Conservation (phyloP, 805 yeast genomes). For the Barnettozyma pratensis region DNA sequence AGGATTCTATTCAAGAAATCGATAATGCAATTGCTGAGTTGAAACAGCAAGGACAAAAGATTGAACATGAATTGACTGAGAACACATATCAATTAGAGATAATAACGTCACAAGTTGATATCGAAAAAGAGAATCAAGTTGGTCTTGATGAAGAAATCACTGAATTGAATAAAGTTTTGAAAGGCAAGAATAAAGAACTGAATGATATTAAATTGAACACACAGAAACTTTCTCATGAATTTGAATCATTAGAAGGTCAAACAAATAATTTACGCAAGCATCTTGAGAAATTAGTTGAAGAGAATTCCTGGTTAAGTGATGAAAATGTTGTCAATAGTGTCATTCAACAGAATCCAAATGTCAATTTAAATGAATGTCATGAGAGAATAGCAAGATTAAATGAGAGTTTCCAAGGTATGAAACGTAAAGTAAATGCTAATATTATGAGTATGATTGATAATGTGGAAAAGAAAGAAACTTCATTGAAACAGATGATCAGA, state of each 20-base stretch:
- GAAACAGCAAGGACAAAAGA: constrained; percentile 20
- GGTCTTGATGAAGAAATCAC: constrained; percentile 75
- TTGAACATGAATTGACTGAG: constrained; percentile 25
- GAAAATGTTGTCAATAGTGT: constrained; percentile 49
- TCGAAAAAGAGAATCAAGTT: constrained; percentile 47
- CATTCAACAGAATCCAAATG: constrained; percentile 55
- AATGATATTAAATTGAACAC: constrained; percentile 45
- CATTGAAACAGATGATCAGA: constrained; percentile 72
- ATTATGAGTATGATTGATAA: constrained; percentile 90
- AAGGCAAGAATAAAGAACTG: constrained; percentile 34
- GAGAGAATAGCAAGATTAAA: constrained; percentile 50
- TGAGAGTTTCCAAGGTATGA: constrained; percentile 62
- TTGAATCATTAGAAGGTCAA: constrained; percentile 41
- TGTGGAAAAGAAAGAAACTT: constrained; percentile 79
- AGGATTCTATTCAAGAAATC: constrained; percentile 37
- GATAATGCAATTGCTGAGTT: constrained; percentile 32
- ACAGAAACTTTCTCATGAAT: constrained; percentile 50
- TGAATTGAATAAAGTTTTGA: constrained; percentile 47
- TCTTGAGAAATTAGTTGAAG: constrained; percentile 42
- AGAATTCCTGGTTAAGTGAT: constrained; percentile 72
- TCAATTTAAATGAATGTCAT: constrained; percentile 59
- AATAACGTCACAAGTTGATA: constrained; percentile 21
- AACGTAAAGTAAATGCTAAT: constrained; percentile 75
- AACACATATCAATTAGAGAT: constrained; percentile 25
- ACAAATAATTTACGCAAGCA: constrained; percentile 32